Conservation (phyloP, 2,329 filamentous ascomycete genomes). For the Leptosphaerulina australis region DNA sequence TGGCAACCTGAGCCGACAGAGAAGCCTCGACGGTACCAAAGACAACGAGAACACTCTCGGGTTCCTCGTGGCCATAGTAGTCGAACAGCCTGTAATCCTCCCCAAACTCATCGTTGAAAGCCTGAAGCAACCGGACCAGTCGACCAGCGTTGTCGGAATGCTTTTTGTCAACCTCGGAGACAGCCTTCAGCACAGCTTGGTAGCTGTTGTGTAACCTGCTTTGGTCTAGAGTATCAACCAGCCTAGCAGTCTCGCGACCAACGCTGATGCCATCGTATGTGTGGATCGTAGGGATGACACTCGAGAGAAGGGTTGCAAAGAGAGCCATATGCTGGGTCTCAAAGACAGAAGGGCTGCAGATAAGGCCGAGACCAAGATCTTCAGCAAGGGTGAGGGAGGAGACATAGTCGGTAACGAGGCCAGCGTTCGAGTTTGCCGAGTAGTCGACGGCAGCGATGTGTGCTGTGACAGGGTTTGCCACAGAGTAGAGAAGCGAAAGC, state of each 20-base stretch:
- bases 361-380: constrained; percentile 84
- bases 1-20: constrained; percentile 79
- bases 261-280: constrained; percentile 86
- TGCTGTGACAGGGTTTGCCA: constrained; percentile 90
- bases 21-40: constrained; percentile 93
- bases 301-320: constrained; percentile 81
- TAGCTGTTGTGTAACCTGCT: constrained; percentile 72
- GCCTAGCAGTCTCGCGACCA: constrained; percentile 78
- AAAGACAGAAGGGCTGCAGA: constrained; percentile 83
- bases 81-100: constrained; percentile 94
- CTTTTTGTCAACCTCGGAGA: constrained; percentile 69
- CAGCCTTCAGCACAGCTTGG: constrained; percentile 66
- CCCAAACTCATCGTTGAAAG: constrained; percentile 88
- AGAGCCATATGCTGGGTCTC: constrained; percentile 95
- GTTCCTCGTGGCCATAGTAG: constrained; percentile 81
- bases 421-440: constrained; percentile 64
- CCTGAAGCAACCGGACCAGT: constrained; percentile 70
- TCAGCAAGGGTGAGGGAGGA: constrained; percentile 80
- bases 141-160: constrained; percentile 74
- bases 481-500: constrained; percentile 85
- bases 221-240: constrained; percentile 82
- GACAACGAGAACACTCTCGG: constrained; percentile 84
- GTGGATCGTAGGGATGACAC: constrained; percentile 80
- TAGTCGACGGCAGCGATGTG: constrained; percentile 94
- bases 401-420: constrained; percentile 86